These are phyloP conservation scores for Xerocomellus dryophilus DNA, from an alignment of 768 basidiomycete genomes.

Conservation along the genomic window DNA sequence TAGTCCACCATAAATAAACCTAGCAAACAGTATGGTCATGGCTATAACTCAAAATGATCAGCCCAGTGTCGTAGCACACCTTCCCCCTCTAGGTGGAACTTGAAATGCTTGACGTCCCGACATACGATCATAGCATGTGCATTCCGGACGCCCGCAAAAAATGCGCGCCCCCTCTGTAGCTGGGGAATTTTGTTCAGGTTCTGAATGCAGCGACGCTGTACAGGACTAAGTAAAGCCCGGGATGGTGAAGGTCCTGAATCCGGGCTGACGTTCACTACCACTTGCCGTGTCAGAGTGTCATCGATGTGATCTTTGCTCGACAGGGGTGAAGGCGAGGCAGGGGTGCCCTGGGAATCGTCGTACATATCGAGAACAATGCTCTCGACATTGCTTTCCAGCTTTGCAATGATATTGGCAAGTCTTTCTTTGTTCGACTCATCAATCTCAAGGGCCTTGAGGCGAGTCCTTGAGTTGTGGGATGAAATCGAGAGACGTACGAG, in stretches of 20 bases:
- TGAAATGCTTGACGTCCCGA: conserved; percentile 61
- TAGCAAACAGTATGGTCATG: neutral
- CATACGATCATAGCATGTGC: conserved; percentile 71
- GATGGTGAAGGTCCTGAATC: conserved; percentile 16
- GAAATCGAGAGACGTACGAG: conserved; percentile 56
- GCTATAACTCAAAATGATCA: conserved; percentile 49
- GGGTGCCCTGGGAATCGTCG: conserved; percentile 38
- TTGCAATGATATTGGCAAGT: conserved; percentile 54
- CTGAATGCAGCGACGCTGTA: conserved; percentile 55
- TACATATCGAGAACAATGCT: conserved; percentile 58
- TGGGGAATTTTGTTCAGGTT: conserved; percentile 66
- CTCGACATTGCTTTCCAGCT: conserved; percentile 61
- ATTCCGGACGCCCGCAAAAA: conserved; percentile 57
- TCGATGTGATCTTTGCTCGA: neutral
- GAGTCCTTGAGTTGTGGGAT: conserved; percentile 55
- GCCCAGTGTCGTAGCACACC: conserved; percentile 73
- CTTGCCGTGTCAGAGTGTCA: neutral
- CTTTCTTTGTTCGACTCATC: conserved; percentile 46
- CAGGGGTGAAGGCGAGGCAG: conserved; percentile 16
- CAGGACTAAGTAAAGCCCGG: conserved; percentile 49
- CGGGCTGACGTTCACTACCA: neutral
- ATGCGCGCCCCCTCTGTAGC: conserved; percentile 68
- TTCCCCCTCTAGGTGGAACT: conserved; percentile 56
- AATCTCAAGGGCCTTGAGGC: conserved; percentile 63
- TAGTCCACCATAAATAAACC: neutral